Evolutionary conservation across 2,329 filamentous ascomycete genomes (phyloP), one percentile per base, ranked within the genome.

Genomic region (Rhexocercosporidium sp.): DNA sequence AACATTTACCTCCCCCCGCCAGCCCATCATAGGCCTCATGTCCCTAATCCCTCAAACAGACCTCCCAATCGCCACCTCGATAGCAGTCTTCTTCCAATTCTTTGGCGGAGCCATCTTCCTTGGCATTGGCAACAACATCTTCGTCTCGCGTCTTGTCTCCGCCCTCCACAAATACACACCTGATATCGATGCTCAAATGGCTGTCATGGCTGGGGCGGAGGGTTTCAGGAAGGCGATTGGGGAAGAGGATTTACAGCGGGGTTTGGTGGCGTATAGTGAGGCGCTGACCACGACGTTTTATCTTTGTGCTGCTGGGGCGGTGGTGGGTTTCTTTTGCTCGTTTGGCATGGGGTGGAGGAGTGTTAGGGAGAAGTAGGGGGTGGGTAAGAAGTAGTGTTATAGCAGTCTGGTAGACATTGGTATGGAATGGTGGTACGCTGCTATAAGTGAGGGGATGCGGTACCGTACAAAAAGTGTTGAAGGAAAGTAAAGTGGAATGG

Each of bases 101-200:
- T 80, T 88, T 5, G 86, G 86, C 25, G 85, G 84, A 37, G 83
- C 86, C 31, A 77, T 88, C 41, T 87, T 87, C 71, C 83, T 87
- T 1, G 81, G 84, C 2, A 84, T 86, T n/a, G 85, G 83, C 0
- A 83, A 87, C 73, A 82, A 82, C 2, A 81, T 86, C 46, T 71
- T 73, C 75, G 75, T 68, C n/a, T 66, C 66, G 1, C 61, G 64
- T 7, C 66, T 73, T 8, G 34, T 67, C 1, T 57, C 59, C 14
- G 34, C 57, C 0, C 47, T 84, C 0, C 61, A 66, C 0, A 20
- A 47, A 3, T 74, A 77, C 44, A 78, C 76, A 16, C 79, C 78
- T 2, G 46, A 57, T 22, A 67, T 80, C 16, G 66, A 80, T 51
- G 72, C 77, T 0, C 47, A 71, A 5, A 67, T 69, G 0, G 74